A percentile compares a stretch with the other conserved stretches of the same genome.
phyloP scores from a whole-genome alignment of 306 rosid genomes.

The Cajanus cajan region DNA sequence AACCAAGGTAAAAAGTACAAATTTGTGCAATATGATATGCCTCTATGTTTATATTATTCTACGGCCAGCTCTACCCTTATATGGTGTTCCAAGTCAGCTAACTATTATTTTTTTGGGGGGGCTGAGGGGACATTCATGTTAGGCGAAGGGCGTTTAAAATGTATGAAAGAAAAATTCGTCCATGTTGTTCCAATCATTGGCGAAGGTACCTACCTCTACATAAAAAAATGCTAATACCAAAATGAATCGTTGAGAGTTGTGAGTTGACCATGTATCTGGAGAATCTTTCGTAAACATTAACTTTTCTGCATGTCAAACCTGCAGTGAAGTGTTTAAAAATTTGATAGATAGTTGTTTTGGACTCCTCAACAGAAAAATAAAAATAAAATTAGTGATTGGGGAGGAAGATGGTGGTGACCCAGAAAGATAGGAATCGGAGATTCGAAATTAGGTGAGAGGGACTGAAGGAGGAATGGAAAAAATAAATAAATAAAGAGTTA shows the following conservation, averaged over 20 bases:
- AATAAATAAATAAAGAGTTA: too few relatives aligned
- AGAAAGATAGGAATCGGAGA: too few relatives aligned
- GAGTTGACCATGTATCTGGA: constrained; percentile 2
- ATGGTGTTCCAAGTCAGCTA: background rate
- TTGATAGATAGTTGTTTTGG: background rate
- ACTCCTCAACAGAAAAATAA: too few relatives aligned
- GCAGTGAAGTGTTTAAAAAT: background rate
- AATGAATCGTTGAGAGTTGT: constrained; percentile 1
- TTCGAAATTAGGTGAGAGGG: too few relatives aligned
- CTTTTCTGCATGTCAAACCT: background rate
- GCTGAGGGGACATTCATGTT: background rate
- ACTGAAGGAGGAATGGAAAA: too few relatives aligned
- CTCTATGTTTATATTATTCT: background rate
- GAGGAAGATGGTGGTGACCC: too few relatives aligned
- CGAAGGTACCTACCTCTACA: background rate
- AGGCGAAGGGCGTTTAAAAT: background rate
- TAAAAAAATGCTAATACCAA: background rate
- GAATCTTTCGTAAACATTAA: constrained; percentile 9
- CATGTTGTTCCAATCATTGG: constrained; percentile 12
- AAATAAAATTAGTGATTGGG: too few relatives aligned
- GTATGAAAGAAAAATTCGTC: background rate
- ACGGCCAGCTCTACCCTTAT: background rate
- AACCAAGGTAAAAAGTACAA: background rate
- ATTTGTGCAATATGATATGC: background rate
- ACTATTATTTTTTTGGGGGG: background rate